These are phyloP conservation scores for Ustilago vetiveriae DNA, from an alignment of 1,284 basidiomycete species.

Conservation along the genomic window DNA sequence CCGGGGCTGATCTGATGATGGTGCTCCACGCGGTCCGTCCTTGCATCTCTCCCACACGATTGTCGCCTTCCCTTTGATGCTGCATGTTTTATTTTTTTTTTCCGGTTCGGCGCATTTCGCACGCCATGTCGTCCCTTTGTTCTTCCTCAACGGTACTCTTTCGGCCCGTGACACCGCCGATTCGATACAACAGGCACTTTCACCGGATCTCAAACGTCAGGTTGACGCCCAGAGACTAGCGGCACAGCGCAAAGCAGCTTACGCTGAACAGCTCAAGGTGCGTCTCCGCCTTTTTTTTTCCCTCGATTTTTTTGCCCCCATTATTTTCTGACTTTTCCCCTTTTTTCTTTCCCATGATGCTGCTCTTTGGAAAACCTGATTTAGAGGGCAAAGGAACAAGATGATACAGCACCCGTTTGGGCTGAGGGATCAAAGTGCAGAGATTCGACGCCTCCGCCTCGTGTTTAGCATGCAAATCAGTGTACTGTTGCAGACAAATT, in stretches of 20 bases:
- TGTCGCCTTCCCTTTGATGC: neutral
- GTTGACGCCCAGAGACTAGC: conserved; percentile 52
- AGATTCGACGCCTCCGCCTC: conserved; percentile 48
- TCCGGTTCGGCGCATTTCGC: too few relatives aligned
- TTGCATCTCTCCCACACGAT: too few relatives aligned
- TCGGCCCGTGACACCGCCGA: too few relatives aligned
- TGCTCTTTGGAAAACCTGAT: too few relatives aligned
- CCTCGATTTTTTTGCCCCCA: neutral
- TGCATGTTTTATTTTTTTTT: too few relatives aligned
- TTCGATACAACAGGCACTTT: conserved; percentile 40
- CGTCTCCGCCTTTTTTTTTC: conserved; percentile 4
- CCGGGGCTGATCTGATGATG: too few relatives aligned
- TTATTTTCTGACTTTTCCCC: neutral
- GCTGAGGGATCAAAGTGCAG: conserved; percentile 38
- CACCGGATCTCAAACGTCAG: conserved; percentile 59
- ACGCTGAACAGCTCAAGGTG: conserved; percentile 58
- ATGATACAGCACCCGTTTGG: conserved; percentile 49
- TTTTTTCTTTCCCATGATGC: too few relatives aligned
- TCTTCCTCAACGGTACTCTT: too few relatives aligned
- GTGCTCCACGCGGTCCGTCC: too few relatives aligned
- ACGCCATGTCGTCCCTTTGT: neutral
- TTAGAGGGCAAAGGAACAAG: conserved; percentile 48
- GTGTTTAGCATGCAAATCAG: conserved; percentile 6
- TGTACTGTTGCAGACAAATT: too few relatives aligned
- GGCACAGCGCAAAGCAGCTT: conserved; percentile 52